phyloP scores from a whole-genome alignment of 1,284 basidiomycete species.

The Tilletia horrida region DNA sequence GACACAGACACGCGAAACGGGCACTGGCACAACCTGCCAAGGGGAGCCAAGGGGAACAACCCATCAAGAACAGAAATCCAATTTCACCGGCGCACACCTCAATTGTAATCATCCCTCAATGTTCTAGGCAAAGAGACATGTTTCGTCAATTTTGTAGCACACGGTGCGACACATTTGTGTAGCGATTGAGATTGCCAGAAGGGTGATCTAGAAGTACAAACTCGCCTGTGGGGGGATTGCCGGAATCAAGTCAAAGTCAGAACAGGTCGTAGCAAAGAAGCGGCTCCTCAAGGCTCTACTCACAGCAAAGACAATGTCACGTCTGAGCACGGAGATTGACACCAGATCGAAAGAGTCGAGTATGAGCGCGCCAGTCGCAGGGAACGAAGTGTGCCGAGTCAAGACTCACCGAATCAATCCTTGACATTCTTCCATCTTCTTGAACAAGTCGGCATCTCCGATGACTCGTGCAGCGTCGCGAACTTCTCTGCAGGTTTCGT shows the following conservation, averaged over 20 bases:
- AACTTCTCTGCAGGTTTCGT: slow-evolving; percentile 96
- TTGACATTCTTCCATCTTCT: slow-evolving; percentile 96
- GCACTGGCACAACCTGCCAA: too few species aligned
- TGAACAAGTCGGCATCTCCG: slow-evolving; percentile 88
- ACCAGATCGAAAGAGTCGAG: slow-evolving; percentile 4
- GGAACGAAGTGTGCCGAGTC: neutral
- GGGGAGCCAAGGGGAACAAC: too few species aligned
- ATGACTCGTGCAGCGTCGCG: slow-evolving; percentile 95
- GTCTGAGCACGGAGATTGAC: slow-evolving; percentile 17
- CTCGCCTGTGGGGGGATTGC: neutral
- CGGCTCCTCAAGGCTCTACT: slow-evolving; percentile 42
- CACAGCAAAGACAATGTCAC: slow-evolving; percentile 52
- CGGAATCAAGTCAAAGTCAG: neutral
- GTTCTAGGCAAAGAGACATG: too few species aligned
- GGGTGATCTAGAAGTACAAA: too few species aligned
- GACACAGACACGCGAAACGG: too few species aligned
- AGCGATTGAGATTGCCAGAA: too few species aligned
- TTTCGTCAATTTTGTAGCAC: too few species aligned
- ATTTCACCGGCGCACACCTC: too few species aligned
- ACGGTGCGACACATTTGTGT: too few species aligned
- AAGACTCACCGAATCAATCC: slow-evolving; percentile 65
- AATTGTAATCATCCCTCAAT: too few species aligned
- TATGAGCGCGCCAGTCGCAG: neutral
- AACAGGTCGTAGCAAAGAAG: neutral
- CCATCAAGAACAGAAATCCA: too few species aligned